Evolutionary conservation across 768 basidiomycete genomes (phyloP).

Genomic region (Leucocoprinus sp.): DNA sequence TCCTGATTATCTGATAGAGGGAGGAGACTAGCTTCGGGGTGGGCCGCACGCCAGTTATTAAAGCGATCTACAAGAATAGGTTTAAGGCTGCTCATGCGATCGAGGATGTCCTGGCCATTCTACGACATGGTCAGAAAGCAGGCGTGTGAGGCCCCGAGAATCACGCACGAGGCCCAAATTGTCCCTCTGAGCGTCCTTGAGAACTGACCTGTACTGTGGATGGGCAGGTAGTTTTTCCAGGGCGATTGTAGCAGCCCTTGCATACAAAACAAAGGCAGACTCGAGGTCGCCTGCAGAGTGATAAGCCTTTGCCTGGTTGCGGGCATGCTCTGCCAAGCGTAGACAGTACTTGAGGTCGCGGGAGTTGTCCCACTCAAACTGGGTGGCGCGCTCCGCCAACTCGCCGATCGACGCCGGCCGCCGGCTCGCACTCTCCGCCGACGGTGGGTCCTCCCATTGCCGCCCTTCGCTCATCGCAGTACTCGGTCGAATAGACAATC

Average conservation of each 20-base stretch:
- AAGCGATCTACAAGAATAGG: constrained; percentile 53
- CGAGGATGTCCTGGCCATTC: constrained; percentile 73
- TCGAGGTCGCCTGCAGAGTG: constrained; percentile 51
- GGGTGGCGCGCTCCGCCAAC: constrained; percentile 53
- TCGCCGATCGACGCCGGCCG: constrained; percentile 57
- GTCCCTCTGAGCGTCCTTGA: constrained; percentile 51
- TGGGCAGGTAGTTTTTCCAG: constrained; percentile 74
- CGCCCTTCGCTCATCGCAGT: too few relatives aligned
- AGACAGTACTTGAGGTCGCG: constrained; percentile 61
- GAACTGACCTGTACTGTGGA: constrained; percentile 48
- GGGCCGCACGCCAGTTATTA: constrained; percentile 46
- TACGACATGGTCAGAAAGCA: constrained; percentile 21
- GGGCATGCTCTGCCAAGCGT: constrained; percentile 53
- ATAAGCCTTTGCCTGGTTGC: constrained; percentile 44
- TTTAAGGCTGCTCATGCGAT: constrained; percentile 57
- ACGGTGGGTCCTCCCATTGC: too few relatives aligned
- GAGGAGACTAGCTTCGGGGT: constrained; percentile 27
- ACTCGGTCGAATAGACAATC: too few relatives aligned
- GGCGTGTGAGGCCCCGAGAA: neutral
- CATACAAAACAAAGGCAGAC: constrained; percentile 63
- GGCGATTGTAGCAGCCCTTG: constrained; percentile 68
- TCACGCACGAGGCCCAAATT: constrained; percentile 54
- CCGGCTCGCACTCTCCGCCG: too few relatives aligned
- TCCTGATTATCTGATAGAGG: constrained; percentile 12
- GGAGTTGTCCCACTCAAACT: constrained; percentile 47